Conservation (phyloP, 179 eudicot species). For the Amaranthus tricolor region DNA sequence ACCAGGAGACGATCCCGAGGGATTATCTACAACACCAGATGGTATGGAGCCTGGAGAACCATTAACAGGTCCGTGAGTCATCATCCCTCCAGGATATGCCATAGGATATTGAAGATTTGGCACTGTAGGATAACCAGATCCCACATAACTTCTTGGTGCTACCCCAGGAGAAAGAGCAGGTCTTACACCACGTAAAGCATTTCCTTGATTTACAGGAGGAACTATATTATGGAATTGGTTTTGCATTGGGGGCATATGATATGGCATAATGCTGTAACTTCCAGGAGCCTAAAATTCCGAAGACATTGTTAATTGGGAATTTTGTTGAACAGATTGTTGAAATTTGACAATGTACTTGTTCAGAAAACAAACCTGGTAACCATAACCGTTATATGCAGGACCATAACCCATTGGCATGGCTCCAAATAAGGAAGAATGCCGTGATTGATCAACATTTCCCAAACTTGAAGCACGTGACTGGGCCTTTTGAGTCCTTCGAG, state of each 20-base stretch:
- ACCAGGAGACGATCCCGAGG: constrained; percentile 77
- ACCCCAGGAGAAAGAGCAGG: constrained; percentile 55
- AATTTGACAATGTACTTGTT: constrained; percentile 3
- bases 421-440: constrained; percentile 66
- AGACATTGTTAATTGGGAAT: not conserved
- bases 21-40: constrained; percentile 46
- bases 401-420: constrained; percentile 81
- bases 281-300: constrained; percentile 60
- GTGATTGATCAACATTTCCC: constrained; percentile 53
- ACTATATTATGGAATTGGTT: constrained; percentile 56
- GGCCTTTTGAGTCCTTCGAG: constrained; percentile 84
- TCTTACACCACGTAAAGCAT: constrained; percentile 52
- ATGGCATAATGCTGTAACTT: constrained; percentile 73
- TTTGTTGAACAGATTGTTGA: not conserved
- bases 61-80: constrained; percentile 54
- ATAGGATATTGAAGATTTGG: constrained; percentile 68
- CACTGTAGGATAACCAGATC: constrained; percentile 59
- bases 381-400: constrained; percentile 76
- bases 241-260: constrained; percentile 69
- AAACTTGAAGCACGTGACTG: constrained; percentile 53
- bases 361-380: constrained; percentile 71
- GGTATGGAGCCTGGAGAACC: constrained; percentile 55
- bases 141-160: constrained; percentile 60
- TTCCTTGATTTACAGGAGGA: constrained; percentile 61
- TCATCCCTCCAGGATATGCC: constrained; percentile 69